A percentile compares a stretch with the other conserved stretches of the same genome.
These are phyloP conservation scores for Phaseolus lunatus DNA, from an alignment of 306 rosid genomes.

Conservation along the genomic window DNA sequence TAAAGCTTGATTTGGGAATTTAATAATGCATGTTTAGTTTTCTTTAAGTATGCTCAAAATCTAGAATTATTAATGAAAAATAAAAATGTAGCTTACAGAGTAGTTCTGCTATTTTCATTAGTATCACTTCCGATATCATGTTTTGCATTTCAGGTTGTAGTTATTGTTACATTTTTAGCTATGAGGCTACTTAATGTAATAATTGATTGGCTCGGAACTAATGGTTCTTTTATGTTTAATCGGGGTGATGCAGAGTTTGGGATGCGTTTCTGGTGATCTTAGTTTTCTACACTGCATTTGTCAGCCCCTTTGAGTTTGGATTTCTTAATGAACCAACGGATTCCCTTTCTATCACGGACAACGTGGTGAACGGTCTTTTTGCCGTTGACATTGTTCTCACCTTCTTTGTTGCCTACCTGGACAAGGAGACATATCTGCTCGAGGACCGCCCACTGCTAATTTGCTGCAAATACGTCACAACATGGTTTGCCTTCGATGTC, in stretches of 20 bases:
- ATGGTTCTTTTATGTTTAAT: not conserved
- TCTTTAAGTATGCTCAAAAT: not conserved
- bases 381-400: conserved; percentile 69
- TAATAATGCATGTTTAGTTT: too few relatives aligned
- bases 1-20: too few relatives aligned
- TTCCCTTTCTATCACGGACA: conserved; percentile 53
- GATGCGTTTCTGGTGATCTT: conserved; percentile 59
- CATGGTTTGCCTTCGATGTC: conserved; percentile 73
- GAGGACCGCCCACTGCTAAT: conserved; percentile 55
- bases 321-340: conserved; percentile 50
- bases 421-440: conserved; percentile 62
- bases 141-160: not conserved
- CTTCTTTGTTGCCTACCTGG: conserved; percentile 79
- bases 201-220: not conserved
- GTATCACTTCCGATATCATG: too few relatives aligned
- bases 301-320: conserved; percentile 83
- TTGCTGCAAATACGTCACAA: conserved; percentile 63
- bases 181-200: too few relatives aligned
- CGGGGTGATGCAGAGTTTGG: conserved; percentile 60
- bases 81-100: not conserved
- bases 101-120: not conserved
- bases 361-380: conserved; percentile 68
- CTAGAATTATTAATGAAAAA: not conserved
- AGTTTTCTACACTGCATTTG: conserved; percentile 87
- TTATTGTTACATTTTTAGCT: not conserved